A percentile compares a stretch with the other conserved stretches of the same genome.
Evolutionary conservation across 2,329 filamentous ascomycete genomes (phyloP).

Genomic region (Clarireedia homoeocarpa): DNA sequence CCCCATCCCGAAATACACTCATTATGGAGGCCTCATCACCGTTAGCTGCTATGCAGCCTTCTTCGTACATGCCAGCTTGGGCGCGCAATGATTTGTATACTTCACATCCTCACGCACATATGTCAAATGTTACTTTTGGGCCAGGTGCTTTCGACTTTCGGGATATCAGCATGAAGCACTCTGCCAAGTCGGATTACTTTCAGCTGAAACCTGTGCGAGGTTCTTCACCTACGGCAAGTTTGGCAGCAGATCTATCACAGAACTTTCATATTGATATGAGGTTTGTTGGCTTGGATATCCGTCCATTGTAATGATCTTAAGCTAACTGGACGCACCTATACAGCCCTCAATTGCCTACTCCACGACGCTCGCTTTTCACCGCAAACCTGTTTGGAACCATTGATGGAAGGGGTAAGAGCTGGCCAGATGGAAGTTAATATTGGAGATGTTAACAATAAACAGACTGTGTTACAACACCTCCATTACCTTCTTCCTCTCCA

Average conservation of each 20-base stretch:
- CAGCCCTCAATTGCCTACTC: conserved; percentile 77
- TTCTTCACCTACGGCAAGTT: conserved; percentile 82
- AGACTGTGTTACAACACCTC: conserved; percentile 78
- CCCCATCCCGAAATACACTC: background rate
- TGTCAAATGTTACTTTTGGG: conserved; percentile 46
- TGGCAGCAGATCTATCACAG: conserved; percentile 90
- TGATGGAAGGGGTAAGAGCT: conserved; percentile 40
- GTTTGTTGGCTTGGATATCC: conserved; percentile 40
- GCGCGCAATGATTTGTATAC: conserved; percentile 45
- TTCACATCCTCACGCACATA: conserved; percentile 38
- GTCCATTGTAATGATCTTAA: background rate
- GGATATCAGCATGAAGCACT: conserved; percentile 64
- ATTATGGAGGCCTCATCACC: conserved; percentile 90
- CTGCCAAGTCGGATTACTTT: conserved; percentile 69
- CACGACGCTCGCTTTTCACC: conserved; percentile 77
- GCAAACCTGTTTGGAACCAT: conserved; percentile 50
- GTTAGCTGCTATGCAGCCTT: conserved; percentile 84
- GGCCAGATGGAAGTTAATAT: conserved; percentile 27
- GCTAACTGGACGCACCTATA: conserved; percentile 11
- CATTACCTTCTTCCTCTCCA: conserved; percentile 77
- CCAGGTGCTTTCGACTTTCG: conserved; percentile 69
- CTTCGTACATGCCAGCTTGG: conserved; percentile 56
- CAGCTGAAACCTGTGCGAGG: conserved; percentile 67
- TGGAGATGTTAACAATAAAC: conserved; percentile 28
- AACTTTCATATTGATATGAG: conserved; percentile 96